Evolutionary conservation across 345 rosid species (phyloP).

Genomic region (Brassica napus): DNA sequence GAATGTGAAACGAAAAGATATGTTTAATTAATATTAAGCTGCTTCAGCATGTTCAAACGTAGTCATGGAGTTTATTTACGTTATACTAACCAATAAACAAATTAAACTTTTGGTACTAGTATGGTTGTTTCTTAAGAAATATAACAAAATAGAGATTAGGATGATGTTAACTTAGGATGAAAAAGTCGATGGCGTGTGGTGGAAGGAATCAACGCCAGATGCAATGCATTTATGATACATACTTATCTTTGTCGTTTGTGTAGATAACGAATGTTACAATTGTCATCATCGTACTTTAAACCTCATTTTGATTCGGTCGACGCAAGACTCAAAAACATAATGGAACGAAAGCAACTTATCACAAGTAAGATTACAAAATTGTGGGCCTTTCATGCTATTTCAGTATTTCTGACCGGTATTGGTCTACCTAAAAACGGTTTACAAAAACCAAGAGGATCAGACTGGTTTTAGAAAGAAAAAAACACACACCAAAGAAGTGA

Average conservation of each 20-base stretch:
- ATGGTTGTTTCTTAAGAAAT: background rate
- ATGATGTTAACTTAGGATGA: slow-evolving; percentile 22
- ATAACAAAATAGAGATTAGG: slow-evolving; percentile 22
- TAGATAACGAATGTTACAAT: slow-evolving; percentile 33
- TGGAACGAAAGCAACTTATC: background rate
- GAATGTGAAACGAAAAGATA: slow-evolving; percentile 24
- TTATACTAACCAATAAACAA: slow-evolving; percentile 24
- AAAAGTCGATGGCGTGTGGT: slow-evolving; percentile 35
- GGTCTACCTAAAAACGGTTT: slow-evolving; percentile 14
- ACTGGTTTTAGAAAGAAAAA: background rate
- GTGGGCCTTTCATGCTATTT: background rate
- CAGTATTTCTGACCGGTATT: slow-evolving; percentile 11
- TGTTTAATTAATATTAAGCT: slow-evolving; percentile 27
- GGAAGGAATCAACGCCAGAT: slow-evolving; percentile 31
- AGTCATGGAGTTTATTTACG: slow-evolving; percentile 8
- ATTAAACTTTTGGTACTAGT: background rate
- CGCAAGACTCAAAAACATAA: slow-evolving; percentile 24
- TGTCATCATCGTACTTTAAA: slow-evolving; percentile 31
- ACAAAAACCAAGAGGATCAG: background rate
- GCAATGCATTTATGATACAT: slow-evolving; percentile 30
- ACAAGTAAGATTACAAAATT: background rate
- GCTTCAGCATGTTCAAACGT: slow-evolving; percentile 23
- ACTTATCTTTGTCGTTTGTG: slow-evolving; percentile 28
- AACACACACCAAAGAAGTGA: slow-evolving; percentile 33
- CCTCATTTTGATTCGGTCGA: slow-evolving; percentile 31